These are phyloP conservation scores for Nannochloris sp. DNA, from an alignment of 139 green algal species.

Conservation along the genomic window DNA sequence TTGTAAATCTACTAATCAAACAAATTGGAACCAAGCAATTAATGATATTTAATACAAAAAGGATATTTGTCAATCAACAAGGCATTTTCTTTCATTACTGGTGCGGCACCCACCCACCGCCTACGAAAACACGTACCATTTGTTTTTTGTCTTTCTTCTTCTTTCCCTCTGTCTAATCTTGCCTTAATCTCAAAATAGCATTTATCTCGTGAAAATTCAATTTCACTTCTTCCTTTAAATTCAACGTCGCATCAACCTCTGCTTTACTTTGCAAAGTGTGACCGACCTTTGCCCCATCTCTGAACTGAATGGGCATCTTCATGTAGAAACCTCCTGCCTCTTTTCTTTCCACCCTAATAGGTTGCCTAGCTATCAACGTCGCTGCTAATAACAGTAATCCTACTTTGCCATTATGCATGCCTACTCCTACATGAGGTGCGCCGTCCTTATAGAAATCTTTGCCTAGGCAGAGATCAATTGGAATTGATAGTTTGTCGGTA, in stretches of 20 bases:
- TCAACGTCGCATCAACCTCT: not conserved
- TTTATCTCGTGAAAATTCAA: not conserved
- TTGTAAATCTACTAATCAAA: too few species aligned
- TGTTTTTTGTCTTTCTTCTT: not conserved
- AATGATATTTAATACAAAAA: too few species aligned
- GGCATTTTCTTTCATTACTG: too few species aligned
- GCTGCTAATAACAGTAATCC: not conserved
- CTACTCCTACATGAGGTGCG: not conserved
- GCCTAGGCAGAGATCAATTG: not conserved
- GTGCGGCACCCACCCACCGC: too few species aligned
- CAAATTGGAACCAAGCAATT: too few species aligned
- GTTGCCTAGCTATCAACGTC: not conserved
- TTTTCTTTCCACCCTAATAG: conserved; percentile 1
- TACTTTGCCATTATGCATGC: not conserved
- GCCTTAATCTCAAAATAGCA: not conserved
- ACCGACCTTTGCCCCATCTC: not conserved
- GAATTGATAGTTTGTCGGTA: not conserved
- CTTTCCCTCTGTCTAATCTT: not conserved
- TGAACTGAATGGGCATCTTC: not conserved
- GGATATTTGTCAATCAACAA: too few species aligned
- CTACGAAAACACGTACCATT: not conserved
- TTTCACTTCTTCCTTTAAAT: not conserved
- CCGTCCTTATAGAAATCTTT: not conserved
- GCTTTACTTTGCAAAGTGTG: not conserved
- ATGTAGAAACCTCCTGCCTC: conserved; percentile 2